These are phyloP conservation scores for Cercophora samala DNA, from an alignment of 495 filamentous ascomycete genomes.

Conservation along the genomic window DNA sequence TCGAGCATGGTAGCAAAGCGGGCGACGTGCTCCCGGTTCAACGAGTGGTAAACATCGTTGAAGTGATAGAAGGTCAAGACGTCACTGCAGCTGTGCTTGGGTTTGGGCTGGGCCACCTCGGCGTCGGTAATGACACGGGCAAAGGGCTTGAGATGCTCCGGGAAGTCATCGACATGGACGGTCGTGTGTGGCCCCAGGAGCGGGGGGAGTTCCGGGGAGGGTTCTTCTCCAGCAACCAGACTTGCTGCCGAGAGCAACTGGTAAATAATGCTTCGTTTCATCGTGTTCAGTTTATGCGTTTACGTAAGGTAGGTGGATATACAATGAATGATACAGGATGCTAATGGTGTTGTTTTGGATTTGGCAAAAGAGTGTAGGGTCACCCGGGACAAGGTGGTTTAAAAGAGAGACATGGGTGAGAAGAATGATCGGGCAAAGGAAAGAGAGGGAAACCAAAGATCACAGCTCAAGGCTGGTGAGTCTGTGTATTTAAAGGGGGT, in stretches of 20 bases:
- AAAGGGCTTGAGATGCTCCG: background rate
- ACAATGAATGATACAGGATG: background rate
- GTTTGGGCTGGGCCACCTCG: background rate
- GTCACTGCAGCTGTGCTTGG: background rate
- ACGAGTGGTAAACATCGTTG: slow-evolving; percentile 1
- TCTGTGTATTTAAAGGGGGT: background rate
- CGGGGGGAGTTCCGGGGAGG: too few species aligned
- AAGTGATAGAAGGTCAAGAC: slow-evolving; percentile 5
- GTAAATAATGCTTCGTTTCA: background rate
- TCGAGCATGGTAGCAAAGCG: slow-evolving; percentile 1
- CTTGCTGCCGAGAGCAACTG: background rate
- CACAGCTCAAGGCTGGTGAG: background rate
- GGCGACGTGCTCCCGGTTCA: slow-evolving; percentile 4
- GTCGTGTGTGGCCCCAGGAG: background rate
- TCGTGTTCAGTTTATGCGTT: background rate
- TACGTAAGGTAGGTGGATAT: too few species aligned
- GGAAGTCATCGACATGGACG: background rate
- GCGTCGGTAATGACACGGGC: background rate
- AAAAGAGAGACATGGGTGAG: background rate
- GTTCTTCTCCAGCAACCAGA: background rate
- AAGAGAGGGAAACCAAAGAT: background rate
- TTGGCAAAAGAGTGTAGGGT: background rate
- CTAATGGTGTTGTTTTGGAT: background rate
- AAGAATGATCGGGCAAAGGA: background rate
- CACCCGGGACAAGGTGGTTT: background rate